These are phyloP conservation scores for Nepenthes gracilis DNA, from an alignment of 148 eudicot species.

Conservation along the genomic window DNA sequence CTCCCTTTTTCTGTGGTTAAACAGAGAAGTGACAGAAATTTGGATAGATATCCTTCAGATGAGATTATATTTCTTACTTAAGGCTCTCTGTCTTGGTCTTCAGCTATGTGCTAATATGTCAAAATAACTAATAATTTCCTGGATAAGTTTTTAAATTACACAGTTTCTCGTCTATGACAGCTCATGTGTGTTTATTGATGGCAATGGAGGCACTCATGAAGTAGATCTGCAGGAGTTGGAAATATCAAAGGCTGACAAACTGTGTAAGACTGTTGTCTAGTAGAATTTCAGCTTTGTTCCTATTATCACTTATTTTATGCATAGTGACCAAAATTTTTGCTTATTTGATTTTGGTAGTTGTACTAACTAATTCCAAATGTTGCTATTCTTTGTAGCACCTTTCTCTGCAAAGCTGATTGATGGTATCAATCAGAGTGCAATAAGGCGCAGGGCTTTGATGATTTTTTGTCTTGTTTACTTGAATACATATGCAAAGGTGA, in stretches of 20 bases:
- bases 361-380: neutral
- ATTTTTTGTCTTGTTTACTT: slow-evolving; percentile 50
- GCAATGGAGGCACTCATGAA: slow-evolving; percentile 49
- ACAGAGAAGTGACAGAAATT: no score
- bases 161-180: slow-evolving; percentile 15
- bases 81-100: no score
- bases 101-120: no score
- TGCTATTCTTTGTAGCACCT: slow-evolving; percentile 39
- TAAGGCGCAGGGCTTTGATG: slow-evolving; percentile 71
- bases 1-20: no score
- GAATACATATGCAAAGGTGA: slow-evolving; percentile 59
- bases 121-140: no score
- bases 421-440: slow-evolving; percentile 83
- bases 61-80: no score
- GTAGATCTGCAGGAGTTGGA: slow-evolving; percentile 44
- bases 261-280: slow-evolving; percentile 34
- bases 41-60: no score
- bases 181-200: slow-evolving; percentile 57
- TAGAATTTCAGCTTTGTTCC: no score
- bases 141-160: no score
- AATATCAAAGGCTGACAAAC: slow-evolving; percentile 51
- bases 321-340: no score
- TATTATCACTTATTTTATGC: no score
- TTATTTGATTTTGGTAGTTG: no score
- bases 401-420: slow-evolving; percentile 64